Base-by-base conservation (phyloP, 2,329 filamentous ascomycete genomes). In the Paraphoma sp. region DNA sequence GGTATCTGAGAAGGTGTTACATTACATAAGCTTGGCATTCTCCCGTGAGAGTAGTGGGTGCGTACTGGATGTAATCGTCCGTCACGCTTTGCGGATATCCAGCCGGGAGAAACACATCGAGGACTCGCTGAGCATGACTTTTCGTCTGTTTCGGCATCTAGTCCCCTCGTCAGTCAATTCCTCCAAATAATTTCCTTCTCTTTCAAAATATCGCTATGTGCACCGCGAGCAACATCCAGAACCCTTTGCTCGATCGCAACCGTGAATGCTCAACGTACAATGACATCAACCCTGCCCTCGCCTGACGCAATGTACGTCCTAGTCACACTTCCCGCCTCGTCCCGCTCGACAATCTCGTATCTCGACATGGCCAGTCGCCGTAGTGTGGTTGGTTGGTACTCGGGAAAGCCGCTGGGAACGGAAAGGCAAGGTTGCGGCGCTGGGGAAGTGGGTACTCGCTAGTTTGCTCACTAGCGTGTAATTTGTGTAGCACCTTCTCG, bases 71-170 rank as follows among this genome's bases (percentile, higher is more conserved):
- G 76, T 97, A 97, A 76, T 97, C 93, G 12, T 86, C 81, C 1
- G 90, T 94, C 30, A 97, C 93, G 47, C 89, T 95, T 64, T 93
- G 86, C 0, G 93, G 93, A 75, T 89, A 97, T n/a, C 93, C 93
- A 1, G 90, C 88, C 0, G 93, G 93, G 1, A 97, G 83, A 72
- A 97, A 96, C 29, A 93, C 85, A 64, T 92, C 88, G 42, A 93
- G 73, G 1, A 86, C 60, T 52, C 62, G 74, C 64, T 77, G 77
- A 63, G 71, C 72, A 45, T 51, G 45, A 48, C 45, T 53, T 29
- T 60, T 62, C 10, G 46, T 38, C 29, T 50, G 23, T 31, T 30
- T 18, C 3, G 57, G 57, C 1, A n/a, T 33, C 60, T 65, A 46
- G 18, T 36, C 29, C 29, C n/a, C 5, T 23, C 30, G 43, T 44